Evolutionary conservation across 2,329 filamentous ascomycete genomes (phyloP).

Genomic region (Xylariaceae sp.): DNA sequence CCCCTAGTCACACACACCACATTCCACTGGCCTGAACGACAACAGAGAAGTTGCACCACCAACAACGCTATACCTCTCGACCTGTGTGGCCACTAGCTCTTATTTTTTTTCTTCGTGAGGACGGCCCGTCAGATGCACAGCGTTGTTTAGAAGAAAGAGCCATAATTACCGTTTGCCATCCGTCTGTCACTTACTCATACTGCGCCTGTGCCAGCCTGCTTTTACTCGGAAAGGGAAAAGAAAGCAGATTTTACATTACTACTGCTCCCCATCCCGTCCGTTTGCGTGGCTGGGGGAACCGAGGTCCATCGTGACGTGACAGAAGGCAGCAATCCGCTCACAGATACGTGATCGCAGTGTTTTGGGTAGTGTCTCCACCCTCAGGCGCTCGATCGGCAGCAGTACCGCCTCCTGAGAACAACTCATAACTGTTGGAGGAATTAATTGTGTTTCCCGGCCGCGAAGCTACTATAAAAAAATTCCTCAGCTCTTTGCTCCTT

Average conservation of each 20-base stretch:
- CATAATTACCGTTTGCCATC: conserved; percentile 4
- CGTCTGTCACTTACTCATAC: not conserved
- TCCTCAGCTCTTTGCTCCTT: not conserved
- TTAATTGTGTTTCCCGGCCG: not conserved
- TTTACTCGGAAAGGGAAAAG: not conserved
- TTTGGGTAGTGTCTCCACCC: conserved; percentile 1
- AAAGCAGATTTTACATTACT: not conserved
- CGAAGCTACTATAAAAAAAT: not conserved
- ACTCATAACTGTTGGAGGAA: not conserved
- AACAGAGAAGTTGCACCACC: conserved; percentile 2
- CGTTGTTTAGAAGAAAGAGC: not conserved
- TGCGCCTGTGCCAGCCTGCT: conserved; percentile 6
- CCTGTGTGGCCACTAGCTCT: conserved; percentile 1
- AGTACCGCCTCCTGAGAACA: not conserved
- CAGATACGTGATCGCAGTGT: conserved; percentile 3
- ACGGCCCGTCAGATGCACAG: conserved; percentile 8
- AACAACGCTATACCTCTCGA: conserved; percentile 1
- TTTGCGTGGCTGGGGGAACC: conserved; percentile 14
- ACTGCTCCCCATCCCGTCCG: conserved; percentile 10
- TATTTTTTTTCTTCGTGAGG: not conserved
- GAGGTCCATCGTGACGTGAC: conserved; percentile 8
- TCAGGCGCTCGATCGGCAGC: conserved; percentile 2
- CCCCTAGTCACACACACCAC: conserved; percentile 17
- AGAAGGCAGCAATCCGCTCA: conserved; percentile 4
- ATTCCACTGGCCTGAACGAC: conserved; percentile 7